phyloP scores from a whole-genome alignment of 2,329 filamentous ascomycete genomes.

The Setomelanomma holmii region DNA sequence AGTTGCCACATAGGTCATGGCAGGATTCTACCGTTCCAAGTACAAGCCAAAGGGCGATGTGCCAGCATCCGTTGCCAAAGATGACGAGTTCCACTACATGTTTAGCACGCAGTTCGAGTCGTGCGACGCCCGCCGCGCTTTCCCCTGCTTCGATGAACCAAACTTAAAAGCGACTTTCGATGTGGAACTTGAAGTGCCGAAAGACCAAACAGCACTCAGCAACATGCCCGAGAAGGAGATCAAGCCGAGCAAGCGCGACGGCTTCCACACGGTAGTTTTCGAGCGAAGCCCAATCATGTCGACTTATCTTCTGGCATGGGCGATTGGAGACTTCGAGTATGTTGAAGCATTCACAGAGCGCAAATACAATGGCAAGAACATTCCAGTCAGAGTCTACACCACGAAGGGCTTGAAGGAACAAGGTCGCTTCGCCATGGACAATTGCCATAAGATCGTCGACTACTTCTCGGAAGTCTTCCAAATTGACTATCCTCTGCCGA shows the following conservation, averaged over 20 bases:
- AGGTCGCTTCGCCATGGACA: conserved; percentile 85
- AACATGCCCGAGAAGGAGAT: conserved; percentile 91
- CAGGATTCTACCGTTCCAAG: conserved; percentile 91
- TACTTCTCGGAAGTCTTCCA: conserved; percentile 96
- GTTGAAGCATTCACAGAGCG: conserved; percentile 89
- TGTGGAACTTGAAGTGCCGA: conserved; percentile 88
- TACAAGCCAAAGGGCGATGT: conserved; percentile 82
- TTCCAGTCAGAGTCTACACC: conserved; percentile 95
- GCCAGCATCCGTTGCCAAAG: conserved; percentile 78
- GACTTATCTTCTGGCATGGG: conserved; percentile 94
- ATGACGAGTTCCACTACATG: conserved; percentile 69
- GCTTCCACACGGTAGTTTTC: conserved; percentile 83
- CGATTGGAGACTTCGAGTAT: conserved; percentile 95
- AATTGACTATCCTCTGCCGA: conserved; percentile 84
- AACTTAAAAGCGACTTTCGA: conserved; percentile 97
- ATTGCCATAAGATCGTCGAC: conserved; percentile 92
- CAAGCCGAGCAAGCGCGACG: conserved; percentile 73
- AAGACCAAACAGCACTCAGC: conserved; percentile 85
- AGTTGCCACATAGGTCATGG: conserved; percentile 63
- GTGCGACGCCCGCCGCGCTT: conserved; percentile 91
- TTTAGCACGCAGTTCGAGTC: conserved; percentile 98
- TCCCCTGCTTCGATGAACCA: conserved; percentile 98
- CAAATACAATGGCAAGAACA: conserved; percentile 86
- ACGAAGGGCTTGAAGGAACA: conserved; percentile 94
- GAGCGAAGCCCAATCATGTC: conserved; percentile 94